Evolutionary conservation across 495 filamentous ascomycete species (phyloP).

Genomic region (Articulospora tetracladia): DNA sequence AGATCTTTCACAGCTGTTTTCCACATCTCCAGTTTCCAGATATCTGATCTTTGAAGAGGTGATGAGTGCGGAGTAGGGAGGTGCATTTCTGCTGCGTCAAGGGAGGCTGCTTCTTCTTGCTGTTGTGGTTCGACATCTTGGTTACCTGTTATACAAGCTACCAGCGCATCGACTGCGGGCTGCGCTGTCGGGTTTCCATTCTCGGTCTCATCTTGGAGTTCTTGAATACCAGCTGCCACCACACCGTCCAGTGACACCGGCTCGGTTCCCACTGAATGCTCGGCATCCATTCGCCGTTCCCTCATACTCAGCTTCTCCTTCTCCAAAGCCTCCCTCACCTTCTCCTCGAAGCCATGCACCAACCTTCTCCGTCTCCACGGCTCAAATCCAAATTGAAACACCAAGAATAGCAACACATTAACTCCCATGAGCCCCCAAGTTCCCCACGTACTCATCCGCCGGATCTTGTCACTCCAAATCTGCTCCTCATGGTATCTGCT

Average conservation of each 20-base stretch:
- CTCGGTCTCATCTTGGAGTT: constrained; percentile 18
- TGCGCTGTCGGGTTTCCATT: neutral
- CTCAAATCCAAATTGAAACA: constrained; percentile 90
- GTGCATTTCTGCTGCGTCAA: constrained; percentile 19
- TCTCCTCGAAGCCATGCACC: constrained; percentile 71
- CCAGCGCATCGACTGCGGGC: constrained; percentile 21
- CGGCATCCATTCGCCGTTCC: constrained; percentile 3
- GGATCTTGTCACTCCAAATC: constrained; percentile 97
- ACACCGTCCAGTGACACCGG: constrained; percentile 14
- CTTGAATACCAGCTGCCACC: constrained; percentile 13
- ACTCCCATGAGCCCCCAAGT: constrained; percentile 98
- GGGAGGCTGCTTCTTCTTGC: constrained; percentile 8
- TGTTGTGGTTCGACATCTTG: neutral
- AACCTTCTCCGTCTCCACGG: constrained; percentile 82
- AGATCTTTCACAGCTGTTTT: constrained; percentile 47
- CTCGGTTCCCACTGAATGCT: neutral
- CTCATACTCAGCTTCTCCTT: constrained; percentile 51
- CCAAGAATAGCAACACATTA: constrained; percentile 84
- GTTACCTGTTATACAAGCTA: constrained; percentile 12
- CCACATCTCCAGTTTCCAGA: constrained; percentile 40
- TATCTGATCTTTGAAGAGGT: neutral
- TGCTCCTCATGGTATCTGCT: constrained; percentile 97
- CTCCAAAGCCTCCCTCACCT: constrained; percentile 79
- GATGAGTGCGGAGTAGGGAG: constrained; percentile 3
- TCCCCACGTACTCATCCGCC: constrained; percentile 94